A percentile compares a stretch with the other conserved stretches of the same genome.
phyloP scores from a whole-genome alignment of 2,329 filamentous ascomycete species.

The Xylariaceae sp. region DNA sequence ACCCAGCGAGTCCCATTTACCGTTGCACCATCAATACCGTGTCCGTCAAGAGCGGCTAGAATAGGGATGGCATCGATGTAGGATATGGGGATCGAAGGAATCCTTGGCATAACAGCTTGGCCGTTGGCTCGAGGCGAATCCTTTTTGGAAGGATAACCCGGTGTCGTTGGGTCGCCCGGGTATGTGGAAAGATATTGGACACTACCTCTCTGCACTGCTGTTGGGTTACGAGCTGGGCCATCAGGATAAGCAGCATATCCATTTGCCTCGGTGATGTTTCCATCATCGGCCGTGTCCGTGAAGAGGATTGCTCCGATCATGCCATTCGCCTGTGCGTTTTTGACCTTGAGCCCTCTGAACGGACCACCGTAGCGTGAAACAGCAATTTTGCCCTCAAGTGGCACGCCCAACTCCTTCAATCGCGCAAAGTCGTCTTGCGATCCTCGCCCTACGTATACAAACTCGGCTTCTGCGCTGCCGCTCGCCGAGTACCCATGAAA shows the following conservation, averaged over 20 bases:
- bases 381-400: constrained; percentile 72
- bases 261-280: constrained; percentile 68
- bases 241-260: constrained; percentile 69
- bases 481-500: constrained; percentile 82
- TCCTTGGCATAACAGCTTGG: constrained; percentile 61
- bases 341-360: constrained; percentile 79
- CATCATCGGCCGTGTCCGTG: constrained; percentile 72
- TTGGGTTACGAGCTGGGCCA: constrained; percentile 73
- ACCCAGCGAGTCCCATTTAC: constrained; percentile 60
- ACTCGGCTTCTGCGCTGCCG: constrained; percentile 71
- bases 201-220: constrained; percentile 74
- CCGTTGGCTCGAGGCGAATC: constrained; percentile 63
- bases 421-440: constrained; percentile 71
- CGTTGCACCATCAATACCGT: constrained; percentile 64
- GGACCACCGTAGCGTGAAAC: constrained; percentile 71
- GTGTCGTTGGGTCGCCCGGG: constrained; percentile 70
- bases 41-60: constrained; percentile 71
- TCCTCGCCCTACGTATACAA: constrained; percentile 75
- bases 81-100: constrained; percentile 78
- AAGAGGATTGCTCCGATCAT: constrained; percentile 71
- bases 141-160: constrained; percentile 75
- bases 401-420: constrained; percentile 62
- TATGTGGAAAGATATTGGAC: constrained; percentile 63
- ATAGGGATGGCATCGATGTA: constrained; percentile 73
- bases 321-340: constrained; percentile 73